Percentiles rank a stretch among this genome's conserved stretches.
These are phyloP conservation scores for Scopulariopsis brevicaulis DNA, from an alignment of 2,329 filamentous ascomycete genomes.

Conservation along the genomic window DNA sequence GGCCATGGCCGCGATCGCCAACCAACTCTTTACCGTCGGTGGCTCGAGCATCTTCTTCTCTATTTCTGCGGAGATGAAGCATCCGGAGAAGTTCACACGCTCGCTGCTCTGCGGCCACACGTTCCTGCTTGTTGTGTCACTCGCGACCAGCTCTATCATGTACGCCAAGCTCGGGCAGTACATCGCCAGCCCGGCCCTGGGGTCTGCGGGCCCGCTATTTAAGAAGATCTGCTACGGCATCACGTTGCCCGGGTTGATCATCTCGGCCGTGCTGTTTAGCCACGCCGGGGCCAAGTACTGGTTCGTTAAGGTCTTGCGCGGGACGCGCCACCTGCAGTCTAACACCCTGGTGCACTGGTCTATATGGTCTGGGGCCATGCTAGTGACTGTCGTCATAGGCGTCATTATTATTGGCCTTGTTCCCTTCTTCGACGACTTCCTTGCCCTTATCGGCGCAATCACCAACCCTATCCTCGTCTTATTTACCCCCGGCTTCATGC, in stretches of 20 bases:
- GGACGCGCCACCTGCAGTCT: slow-evolving; percentile 16
- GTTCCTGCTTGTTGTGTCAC: slow-evolving; percentile 15
- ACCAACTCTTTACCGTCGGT: slow-evolving; percentile 42
- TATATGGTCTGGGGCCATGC: slow-evolving; percentile 10
- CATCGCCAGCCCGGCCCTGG: slow-evolving; percentile 16
- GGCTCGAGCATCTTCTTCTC: slow-evolving; percentile 42
- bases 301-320: slow-evolving; percentile 16
- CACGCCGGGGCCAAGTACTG: slow-evolving; percentile 15
- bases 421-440: not conserved
- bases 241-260: slow-evolving; percentile 14
- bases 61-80: slow-evolving; percentile 42
- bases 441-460: not conserved
- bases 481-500: not conserved
- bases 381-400: not conserved
- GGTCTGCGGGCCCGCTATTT: slow-evolving; percentile 13
- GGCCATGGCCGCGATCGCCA: slow-evolving; percentile 38
- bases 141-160: slow-evolving; percentile 17
- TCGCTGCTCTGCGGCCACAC: slow-evolving; percentile 12
- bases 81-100: slow-evolving; percentile 13
- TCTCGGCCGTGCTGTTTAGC: slow-evolving; percentile 6
- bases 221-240: slow-evolving; percentile 21
- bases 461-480: not conserved
- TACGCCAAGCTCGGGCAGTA: slow-evolving; percentile 17
- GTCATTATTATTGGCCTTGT: not conserved
- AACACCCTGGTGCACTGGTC: slow-evolving; percentile 16